Conservation (phyloP, 1,139 yeast species). For the Meyerozyma carpophila region DNA sequence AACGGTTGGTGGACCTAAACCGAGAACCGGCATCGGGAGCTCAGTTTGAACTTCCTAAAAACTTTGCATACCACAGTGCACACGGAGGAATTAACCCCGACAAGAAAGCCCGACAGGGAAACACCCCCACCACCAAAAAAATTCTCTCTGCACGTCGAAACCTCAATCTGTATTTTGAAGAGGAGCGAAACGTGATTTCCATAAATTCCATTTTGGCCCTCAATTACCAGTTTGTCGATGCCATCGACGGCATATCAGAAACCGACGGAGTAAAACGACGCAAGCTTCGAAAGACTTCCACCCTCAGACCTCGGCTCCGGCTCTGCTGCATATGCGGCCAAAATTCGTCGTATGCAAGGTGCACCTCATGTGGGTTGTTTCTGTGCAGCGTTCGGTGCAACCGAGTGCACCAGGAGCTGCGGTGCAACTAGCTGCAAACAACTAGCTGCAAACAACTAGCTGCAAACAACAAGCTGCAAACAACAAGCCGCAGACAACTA, state of each 20-base stretch:
- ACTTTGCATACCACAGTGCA: conserved; percentile 31
- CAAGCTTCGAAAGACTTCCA: conserved; percentile 10
- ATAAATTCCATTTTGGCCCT: conserved; percentile 37
- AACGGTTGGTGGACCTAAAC: conserved; percentile 31
- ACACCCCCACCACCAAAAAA: conserved; percentile 41
- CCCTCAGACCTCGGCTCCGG: conserved; percentile 30
- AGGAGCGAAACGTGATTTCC: conserved; percentile 40
- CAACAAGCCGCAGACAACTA: no score
- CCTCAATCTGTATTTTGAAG: conserved; percentile 43
- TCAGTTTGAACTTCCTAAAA: conserved; percentile 39
- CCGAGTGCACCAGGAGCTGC: conserved; percentile 37
- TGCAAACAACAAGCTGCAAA: no score
- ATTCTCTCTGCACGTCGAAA: conserved; percentile 42
- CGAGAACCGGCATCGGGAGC: conserved; percentile 24
- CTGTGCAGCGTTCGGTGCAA: conserved; percentile 40
- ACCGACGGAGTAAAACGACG: conserved; percentile 9
- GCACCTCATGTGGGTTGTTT: conserved; percentile 37
- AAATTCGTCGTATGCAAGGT: conserved; percentile 34
- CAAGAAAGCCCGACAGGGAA: conserved; percentile 32
- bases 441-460: no score
- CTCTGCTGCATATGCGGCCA: conserved; percentile 43
- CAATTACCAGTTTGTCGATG: conserved; percentile 40
- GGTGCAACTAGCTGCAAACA: conserved; percentile 22
- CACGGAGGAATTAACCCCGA: conserved; percentile 18
- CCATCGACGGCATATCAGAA: conserved; percentile 16